These are phyloP conservation scores for Aspergillus luchuensis DNA, from an alignment of 2,329 filamentous ascomycete genomes.

Conservation along the genomic window DNA sequence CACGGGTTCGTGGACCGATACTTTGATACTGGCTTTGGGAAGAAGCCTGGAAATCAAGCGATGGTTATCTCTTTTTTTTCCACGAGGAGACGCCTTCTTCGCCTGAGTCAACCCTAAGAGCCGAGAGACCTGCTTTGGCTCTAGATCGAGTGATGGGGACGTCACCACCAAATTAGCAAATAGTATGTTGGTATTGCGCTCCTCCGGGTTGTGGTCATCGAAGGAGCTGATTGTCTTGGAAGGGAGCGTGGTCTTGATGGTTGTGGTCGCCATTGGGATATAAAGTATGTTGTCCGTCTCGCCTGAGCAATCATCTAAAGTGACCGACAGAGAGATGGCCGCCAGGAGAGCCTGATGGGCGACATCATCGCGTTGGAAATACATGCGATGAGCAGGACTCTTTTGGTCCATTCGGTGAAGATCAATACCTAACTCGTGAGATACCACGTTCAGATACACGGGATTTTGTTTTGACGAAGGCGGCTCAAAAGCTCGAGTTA, in stretches of 20 bases:
- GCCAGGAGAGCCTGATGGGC: slow-evolving; percentile 93
- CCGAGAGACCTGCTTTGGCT: slow-evolving; percentile 86
- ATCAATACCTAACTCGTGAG: slow-evolving; percentile 95
- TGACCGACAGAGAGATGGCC: slow-evolving; percentile 88
- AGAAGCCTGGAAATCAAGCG: slow-evolving; percentile 84
- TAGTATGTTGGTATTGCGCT: slow-evolving; percentile 92
- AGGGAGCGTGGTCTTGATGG: slow-evolving; percentile 86
- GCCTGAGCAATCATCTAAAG: slow-evolving; percentile 84
- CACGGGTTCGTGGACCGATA: slow-evolving; percentile 96
- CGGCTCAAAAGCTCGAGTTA: slow-evolving; percentile 76
- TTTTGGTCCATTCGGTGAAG: slow-evolving; percentile 87
- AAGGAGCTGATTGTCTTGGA: slow-evolving; percentile 88
- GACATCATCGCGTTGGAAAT: slow-evolving; percentile 88
- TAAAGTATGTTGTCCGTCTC: slow-evolving; percentile 87
- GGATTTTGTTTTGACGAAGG: slow-evolving; percentile 68
- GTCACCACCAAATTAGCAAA: slow-evolving; percentile 96
- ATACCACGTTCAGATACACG: slow-evolving; percentile 80
- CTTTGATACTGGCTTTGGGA: slow-evolving; percentile 90
- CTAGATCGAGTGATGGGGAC: slow-evolving; percentile 89
- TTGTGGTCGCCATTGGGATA: slow-evolving; percentile 96
- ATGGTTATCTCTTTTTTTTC: slow-evolving; percentile 54
- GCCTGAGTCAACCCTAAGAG: slow-evolving; percentile 73
- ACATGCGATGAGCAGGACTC: slow-evolving; percentile 96
- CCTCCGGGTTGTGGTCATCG: slow-evolving; percentile 68
- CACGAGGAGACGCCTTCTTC: slow-evolving; percentile 46